These are phyloP conservation scores for Penicillium polonicum DNA, from an alignment of 2,329 filamentous ascomycete species.

Conservation along the genomic window DNA sequence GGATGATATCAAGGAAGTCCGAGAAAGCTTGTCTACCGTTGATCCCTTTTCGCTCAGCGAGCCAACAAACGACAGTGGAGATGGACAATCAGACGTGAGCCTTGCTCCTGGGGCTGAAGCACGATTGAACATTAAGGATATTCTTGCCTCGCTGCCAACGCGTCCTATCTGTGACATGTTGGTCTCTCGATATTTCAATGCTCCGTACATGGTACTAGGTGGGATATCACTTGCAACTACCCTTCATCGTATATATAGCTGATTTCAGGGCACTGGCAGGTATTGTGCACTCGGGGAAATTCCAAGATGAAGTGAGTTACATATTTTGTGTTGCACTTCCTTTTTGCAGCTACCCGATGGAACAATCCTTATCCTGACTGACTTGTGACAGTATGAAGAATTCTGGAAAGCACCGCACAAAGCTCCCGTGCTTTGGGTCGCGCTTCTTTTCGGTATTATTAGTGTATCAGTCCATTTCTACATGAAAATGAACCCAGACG, in stretches of 20 bases:
- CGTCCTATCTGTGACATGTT: conserved; percentile 11
- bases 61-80: neutral
- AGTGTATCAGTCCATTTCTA: conserved; percentile 1
- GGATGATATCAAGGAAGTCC: conserved; percentile 13
- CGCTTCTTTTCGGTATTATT: conserved; percentile 16
- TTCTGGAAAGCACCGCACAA: conserved; percentile 18
- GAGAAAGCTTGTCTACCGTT: conserved; percentile 2
- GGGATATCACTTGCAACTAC: neutral
- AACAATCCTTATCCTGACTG: neutral
- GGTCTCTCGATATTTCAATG: conserved; percentile 15
- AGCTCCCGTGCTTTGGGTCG: conserved; percentile 17
- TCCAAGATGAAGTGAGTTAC: conserved; percentile 11
- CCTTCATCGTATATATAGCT: neutral
- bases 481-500: neutral
- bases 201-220: conserved; percentile 14
- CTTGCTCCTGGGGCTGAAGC: neutral
- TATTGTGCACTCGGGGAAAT: conserved; percentile 17
- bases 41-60: neutral
- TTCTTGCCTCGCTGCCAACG: conserved; percentile 3
- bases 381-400: conserved; percentile 14
- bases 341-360: neutral
- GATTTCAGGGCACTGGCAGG: neutral
- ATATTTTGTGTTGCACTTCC: neutral
- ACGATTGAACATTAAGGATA: conserved; percentile 1
- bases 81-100: conserved; percentile 3